A percentile compares a stretch with the other conserved stretches of the same genome.
phyloP scores from a whole-genome alignment of 495 filamentous ascomycete species.

The Penicillium flavigenum region DNA sequence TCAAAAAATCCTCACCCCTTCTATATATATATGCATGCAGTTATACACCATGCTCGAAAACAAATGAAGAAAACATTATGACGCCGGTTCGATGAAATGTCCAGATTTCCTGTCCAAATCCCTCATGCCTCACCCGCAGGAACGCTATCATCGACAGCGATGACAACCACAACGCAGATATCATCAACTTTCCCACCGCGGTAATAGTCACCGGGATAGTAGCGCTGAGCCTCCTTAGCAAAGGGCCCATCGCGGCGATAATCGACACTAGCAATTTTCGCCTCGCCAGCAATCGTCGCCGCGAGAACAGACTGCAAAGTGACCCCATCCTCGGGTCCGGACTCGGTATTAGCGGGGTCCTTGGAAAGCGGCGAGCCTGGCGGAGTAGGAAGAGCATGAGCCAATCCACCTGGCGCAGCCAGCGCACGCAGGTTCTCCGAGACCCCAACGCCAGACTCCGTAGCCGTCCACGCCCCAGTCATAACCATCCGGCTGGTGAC shows the following conservation, averaged over 20 bases:
- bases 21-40: slow-evolving; percentile 13
- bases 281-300: slow-evolving; percentile 69
- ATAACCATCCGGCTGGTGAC: slow-evolving; percentile 71
- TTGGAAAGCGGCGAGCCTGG: slow-evolving; percentile 19
- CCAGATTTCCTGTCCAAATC: not conserved
- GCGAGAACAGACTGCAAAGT: slow-evolving; percentile 76
- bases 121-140: not conserved
- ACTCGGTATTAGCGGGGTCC: slow-evolving; percentile 6
- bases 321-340: slow-evolving; percentile 18
- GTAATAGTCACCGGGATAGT: slow-evolving; percentile 79
- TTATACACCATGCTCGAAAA: slow-evolving; percentile 8
- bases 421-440: slow-evolving; percentile 53
- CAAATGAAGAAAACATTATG: not conserved
- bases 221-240: slow-evolving; percentile 85
- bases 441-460: slow-evolving; percentile 55
- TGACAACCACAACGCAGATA: slow-evolving; percentile 74
- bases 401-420: slow-evolving; percentile 47
- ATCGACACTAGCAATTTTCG: slow-evolving; percentile 80
- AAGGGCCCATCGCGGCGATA: slow-evolving; percentile 83
- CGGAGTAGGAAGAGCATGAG: slow-evolving; percentile 24
- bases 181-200: slow-evolving; percentile 90
- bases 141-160: slow-evolving; percentile 56
- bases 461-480: slow-evolving; percentile 69
- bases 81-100: not conserved
- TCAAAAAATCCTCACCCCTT: slow-evolving; percentile 10